Evolutionary conservation across 2,329 filamentous ascomycete genomes (phyloP), one percentile per base, ranked within the genome.

Genomic region (Pseudofabraea citricarpa): DNA sequence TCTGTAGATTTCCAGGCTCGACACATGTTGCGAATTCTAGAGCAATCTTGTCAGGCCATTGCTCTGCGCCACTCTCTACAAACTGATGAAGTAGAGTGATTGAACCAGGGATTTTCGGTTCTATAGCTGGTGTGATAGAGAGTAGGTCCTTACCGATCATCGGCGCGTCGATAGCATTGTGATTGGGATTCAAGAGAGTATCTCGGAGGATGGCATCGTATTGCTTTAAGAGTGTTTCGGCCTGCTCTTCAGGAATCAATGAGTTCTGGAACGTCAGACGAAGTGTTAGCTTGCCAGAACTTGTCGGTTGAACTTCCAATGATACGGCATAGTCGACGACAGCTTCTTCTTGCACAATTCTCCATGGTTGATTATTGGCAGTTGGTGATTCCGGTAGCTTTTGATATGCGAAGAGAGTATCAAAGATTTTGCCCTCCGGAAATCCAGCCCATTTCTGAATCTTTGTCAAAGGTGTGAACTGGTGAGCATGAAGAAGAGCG

Each of bases 391-490:
- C 51, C 15, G 40, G 65, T 52, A 45, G 70, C 51, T 86, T 87
- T 57, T 95, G 90, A 56, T 90, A 91, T 0, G 88, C 85, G 46
- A 96, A 79, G 1, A 96, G 71, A 0, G 89, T 91, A 57, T 96
- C 90, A 53, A 96, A 95, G 0, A 93, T 70, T 1, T 75, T 68
- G 6, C 77, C 73, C 19, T 83, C 78, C 0, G 82, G 69, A 45
- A 78, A 73, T 0, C 81, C 82, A 15, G 87, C 72, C 74, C 83
- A 84, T 39, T 75, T 79, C 55, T 94, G 87, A 8, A 95, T 83
- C 22, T 79, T 77, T 3, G 75, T 71, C 6, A 95, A 68, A 1
- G 88, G 79, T 0, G 79, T 79, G 53, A 85, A 83, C 50, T 93
- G 87, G 56, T 89, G 71, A 46, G 80, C 81, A 37, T 85, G 75